These are phyloP conservation scores for Musa troglodytarum DNA, from an alignment of 176 grass and related monocot genomes.

Conservation along the genomic window DNA sequence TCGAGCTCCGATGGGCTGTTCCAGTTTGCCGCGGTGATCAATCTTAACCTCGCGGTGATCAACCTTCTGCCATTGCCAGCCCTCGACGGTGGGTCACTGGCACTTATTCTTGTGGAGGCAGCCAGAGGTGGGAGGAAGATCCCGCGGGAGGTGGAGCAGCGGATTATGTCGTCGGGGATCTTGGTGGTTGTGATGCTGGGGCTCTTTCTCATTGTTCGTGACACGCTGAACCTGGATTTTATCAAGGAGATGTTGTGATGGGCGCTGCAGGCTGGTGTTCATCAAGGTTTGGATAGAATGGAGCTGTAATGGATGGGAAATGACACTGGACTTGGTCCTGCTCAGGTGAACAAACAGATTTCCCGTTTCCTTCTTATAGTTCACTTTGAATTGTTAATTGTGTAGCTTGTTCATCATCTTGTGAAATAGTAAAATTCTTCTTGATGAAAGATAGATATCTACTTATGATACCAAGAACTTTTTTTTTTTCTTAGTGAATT, in stretches of 20 bases:
- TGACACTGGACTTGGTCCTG: not conserved
- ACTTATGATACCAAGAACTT: not conserved
- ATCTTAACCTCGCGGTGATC: slow-evolving; percentile 85
- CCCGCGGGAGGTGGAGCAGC: slow-evolving; percentile 79
- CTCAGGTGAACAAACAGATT: not conserved
- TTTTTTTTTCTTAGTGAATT: not conserved
- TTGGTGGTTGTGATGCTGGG: slow-evolving; percentile 84
- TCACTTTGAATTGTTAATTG: not conserved
- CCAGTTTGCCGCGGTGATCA: slow-evolving; percentile 82
- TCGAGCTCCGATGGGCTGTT: slow-evolving; percentile 67
- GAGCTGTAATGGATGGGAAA: not conserved
- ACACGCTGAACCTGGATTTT: slow-evolving; percentile 94
- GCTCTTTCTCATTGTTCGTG: slow-evolving; percentile 87
- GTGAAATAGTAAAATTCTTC: slow-evolving; percentile 1
- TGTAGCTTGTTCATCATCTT: not conserved
- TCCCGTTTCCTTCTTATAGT: not conserved
- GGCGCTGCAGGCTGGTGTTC: not conserved
- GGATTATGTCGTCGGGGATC: slow-evolving; percentile 85
- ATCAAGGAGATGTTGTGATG: slow-evolving; percentile 84
- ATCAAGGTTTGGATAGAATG: not conserved
- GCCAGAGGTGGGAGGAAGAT: slow-evolving; percentile 80
- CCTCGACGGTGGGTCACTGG: slow-evolving; percentile 65
- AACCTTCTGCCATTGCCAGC: slow-evolving; percentile 71
- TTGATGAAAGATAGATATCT: not conserved
- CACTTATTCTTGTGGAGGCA: slow-evolving; percentile 74